These are phyloP conservation scores for Elsinoe necatrix DNA, from an alignment of 2,329 filamentous ascomycete species.

Conservation along the genomic window DNA sequence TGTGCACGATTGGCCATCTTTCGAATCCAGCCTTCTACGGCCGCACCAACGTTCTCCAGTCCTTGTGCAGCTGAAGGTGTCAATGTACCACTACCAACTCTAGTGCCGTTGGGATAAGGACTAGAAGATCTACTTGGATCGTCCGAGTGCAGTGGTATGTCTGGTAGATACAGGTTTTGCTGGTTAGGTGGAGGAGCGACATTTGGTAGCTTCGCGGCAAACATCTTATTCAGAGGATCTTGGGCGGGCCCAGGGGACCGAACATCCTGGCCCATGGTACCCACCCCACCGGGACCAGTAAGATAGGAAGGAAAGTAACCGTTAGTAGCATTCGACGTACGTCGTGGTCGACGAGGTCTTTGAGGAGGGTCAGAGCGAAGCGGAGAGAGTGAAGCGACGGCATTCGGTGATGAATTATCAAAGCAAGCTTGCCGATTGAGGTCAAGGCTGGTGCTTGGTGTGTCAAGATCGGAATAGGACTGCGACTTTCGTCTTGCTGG, in stretches of 20 bases:
- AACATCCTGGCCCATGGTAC: constrained; percentile 64
- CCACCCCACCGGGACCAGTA: constrained; percentile 78
- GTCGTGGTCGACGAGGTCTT: constrained; percentile 34
- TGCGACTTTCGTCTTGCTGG: constrained; percentile 80
- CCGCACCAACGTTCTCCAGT: constrained; percentile 70
- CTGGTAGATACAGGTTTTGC: constrained; percentile 45
- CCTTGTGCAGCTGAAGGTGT: constrained; percentile 25
- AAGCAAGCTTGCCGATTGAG: constrained; percentile 40
- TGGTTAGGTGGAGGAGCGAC: constrained; percentile 58
- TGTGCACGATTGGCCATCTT: constrained; percentile 62
- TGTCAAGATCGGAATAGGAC: constrained; percentile 53
- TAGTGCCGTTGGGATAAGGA: constrained; percentile 7
- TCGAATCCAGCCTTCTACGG: constrained; percentile 83
- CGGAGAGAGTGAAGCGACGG: constrained; percentile 25
- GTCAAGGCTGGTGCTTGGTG: constrained; percentile 59
- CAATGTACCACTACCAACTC: constrained; percentile 21
- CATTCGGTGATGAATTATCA: constrained; percentile 25
- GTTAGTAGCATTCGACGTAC: constrained; percentile 32
- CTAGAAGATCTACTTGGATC: constrained; percentile 19
- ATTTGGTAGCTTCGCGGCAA: constrained; percentile 72
- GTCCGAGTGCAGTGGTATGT: constrained; percentile 48
- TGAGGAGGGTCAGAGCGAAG: constrained; percentile 30
- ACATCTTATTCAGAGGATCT: constrained; percentile 76
- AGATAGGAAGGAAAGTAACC: constrained; percentile 47
- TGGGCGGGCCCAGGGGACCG: constrained; percentile 71